phyloP scores from a whole-genome alignment of 805 yeast genomes.

The Lachancea fermentati region DNA sequence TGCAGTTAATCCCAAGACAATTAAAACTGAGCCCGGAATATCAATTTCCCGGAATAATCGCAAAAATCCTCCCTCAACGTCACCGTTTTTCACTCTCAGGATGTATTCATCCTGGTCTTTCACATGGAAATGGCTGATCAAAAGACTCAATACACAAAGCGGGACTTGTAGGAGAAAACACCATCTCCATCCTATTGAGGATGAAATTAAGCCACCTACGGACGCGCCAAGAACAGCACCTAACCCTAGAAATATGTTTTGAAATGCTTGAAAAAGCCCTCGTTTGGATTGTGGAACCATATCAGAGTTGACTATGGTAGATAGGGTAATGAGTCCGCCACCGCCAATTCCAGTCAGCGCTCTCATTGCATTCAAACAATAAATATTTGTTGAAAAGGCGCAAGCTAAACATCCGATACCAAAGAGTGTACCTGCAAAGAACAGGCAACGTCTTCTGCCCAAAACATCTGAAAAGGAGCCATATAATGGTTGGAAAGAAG shows the following conservation, averaged over 20 bases:
- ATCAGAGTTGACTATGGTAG: constrained; percentile 50
- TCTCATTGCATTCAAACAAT: constrained; percentile 43
- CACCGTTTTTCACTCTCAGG: not conserved
- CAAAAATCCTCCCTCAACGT: not conserved
- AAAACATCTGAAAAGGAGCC: constrained; percentile 66
- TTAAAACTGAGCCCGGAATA: constrained; percentile 30
- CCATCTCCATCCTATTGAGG: constrained; percentile 38
- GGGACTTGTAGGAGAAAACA: constrained; percentile 36
- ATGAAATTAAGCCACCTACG: constrained; percentile 35
- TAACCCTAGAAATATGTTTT: constrained; percentile 49
- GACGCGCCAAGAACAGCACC: constrained; percentile 37
- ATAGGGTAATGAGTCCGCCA: constrained; percentile 48
- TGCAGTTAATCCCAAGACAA: constrained; percentile 32
- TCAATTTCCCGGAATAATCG: constrained; percentile 28
- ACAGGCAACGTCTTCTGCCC: constrained; percentile 45
- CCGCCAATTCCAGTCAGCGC: constrained; percentile 57
- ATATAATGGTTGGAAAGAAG: constrained; percentile 69
- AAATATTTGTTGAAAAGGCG: constrained; percentile 37
- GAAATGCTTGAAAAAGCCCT: constrained; percentile 38
- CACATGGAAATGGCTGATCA: constrained; percentile 28
- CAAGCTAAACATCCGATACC: constrained; percentile 42
- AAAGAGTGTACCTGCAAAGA: constrained; percentile 41
- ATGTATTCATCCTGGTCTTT: constrained; percentile 28
- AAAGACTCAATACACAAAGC: constrained; percentile 28
- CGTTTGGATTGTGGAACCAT: constrained; percentile 48